Conservation (phyloP, 2,329 filamentous ascomycete species). For the Monosporascus sp. region DNA sequence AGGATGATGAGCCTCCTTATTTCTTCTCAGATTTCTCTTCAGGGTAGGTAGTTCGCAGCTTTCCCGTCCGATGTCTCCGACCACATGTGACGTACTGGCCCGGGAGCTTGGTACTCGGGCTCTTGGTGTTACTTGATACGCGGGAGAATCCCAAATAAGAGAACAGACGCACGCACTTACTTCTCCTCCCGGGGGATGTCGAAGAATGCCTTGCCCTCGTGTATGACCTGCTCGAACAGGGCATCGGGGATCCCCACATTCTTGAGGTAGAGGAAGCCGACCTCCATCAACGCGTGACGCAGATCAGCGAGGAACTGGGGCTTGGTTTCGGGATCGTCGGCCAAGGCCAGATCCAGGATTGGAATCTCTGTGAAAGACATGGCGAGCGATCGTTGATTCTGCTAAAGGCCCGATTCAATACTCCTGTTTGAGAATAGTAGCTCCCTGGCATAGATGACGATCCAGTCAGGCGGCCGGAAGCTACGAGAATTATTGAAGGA, state of each 20-base stretch:
- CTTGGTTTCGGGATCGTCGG: constrained; percentile 60
- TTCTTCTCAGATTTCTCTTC: neutral
- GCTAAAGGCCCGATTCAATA: too few species aligned
- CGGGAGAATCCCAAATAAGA: neutral
- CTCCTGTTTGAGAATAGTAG: too few species aligned
- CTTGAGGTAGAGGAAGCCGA: constrained; percentile 83
- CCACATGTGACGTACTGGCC: too few species aligned
- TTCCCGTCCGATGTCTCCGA: neutral
- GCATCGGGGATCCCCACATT: constrained; percentile 68
- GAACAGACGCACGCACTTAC: constrained; percentile 29
- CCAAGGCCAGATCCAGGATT: constrained; percentile 67
- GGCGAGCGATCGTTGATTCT: too few species aligned
- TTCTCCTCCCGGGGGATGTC: constrained; percentile 72
- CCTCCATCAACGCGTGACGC: constrained; percentile 71
- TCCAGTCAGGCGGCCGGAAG: too few species aligned
- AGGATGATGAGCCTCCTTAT: neutral
- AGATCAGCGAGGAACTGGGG: constrained; percentile 65
- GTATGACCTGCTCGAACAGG: constrained; percentile 60
- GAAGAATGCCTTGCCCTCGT: constrained; percentile 69
- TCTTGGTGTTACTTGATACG: neutral
- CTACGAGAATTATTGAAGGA: too few species aligned
- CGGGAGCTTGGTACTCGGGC: too few species aligned
- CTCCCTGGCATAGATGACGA: too few species aligned
- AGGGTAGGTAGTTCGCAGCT: neutral
- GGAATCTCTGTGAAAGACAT: constrained; percentile 74